These are phyloP conservation scores for Verbascum thapsus DNA, from an alignment of 257 asterid genomes.

Conservation along the genomic window DNA sequence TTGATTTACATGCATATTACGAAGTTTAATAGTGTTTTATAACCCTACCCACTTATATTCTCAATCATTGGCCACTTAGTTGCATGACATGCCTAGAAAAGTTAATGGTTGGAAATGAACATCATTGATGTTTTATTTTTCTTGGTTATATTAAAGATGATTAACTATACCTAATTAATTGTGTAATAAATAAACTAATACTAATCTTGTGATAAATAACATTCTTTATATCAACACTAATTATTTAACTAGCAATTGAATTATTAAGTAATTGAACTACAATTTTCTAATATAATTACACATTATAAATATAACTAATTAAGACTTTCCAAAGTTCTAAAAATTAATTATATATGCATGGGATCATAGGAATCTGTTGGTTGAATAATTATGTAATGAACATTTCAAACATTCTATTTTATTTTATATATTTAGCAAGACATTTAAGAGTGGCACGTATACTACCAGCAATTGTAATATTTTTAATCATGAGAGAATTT, in stretches of 20 bases:
- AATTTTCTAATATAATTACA: no score
- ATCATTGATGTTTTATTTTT: neutral
- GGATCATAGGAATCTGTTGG: constrained; percentile 35
- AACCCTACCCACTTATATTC: constrained; percentile 40
- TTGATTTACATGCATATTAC: constrained; percentile 41
- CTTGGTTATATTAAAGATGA: neutral
- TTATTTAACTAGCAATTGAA: no score
- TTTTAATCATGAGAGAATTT: neutral
- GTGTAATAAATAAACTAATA: no score
- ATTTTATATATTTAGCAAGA: neutral
- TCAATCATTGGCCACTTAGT: constrained; percentile 56
- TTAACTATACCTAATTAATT: no score
- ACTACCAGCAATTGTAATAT: constrained; percentile 23
- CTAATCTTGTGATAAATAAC: no score
- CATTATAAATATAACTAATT: neutral
- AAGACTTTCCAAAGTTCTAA: neutral
- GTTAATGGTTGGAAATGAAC: constrained; percentile 13
- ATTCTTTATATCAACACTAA: no score
- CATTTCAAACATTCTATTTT: constrained; percentile 16
- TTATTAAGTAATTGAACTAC: no score
- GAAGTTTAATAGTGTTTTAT: constrained; percentile 23
- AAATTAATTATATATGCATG: constrained; percentile 31
- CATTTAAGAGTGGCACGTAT: constrained; percentile 37
- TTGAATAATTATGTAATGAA: constrained; percentile 27
- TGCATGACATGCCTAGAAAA: constrained; percentile 41